Percentiles rank a stretch among this genome's conserved stretches.
Conservation (phyloP, 139 green algal genomes). For the Micromonas commoda region DNA sequence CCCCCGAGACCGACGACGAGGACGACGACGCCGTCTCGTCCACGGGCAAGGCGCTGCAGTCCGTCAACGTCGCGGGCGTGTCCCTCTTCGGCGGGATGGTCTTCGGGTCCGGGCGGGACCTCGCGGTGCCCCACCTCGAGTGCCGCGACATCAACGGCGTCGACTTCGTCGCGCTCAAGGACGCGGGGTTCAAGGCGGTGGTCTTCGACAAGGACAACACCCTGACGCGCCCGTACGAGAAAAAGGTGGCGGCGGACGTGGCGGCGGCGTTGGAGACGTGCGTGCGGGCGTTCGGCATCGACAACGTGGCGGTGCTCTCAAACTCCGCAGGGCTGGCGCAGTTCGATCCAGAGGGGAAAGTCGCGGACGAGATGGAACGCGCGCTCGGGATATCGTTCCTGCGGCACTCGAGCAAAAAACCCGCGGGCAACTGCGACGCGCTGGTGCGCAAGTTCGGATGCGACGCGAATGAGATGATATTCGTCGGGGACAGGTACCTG, state of each 20-base stretch:
- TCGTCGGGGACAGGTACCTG: conserved; percentile 35
- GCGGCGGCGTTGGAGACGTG: conserved; percentile 46
- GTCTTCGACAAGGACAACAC: conserved; percentile 98
- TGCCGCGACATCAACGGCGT: background rate
- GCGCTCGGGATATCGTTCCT: conserved; percentile 70
- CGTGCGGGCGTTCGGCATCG: conserved; percentile 48
- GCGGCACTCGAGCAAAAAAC: conserved; percentile 40
- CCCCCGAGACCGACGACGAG: too few relatives aligned
- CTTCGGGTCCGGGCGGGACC: background rate
- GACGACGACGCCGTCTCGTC: background rate
- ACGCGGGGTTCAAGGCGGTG: conserved; percentile 18
- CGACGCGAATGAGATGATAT: conserved; percentile 22
- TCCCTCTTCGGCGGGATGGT: background rate
- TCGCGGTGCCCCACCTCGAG: background rate
- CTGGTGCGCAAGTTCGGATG: conserved; percentile 22
- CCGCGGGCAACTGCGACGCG: conserved; percentile 11
- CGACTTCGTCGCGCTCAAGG: conserved; percentile 22
- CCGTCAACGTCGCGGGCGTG: conserved; percentile 15
- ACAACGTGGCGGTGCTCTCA: conserved; percentile 68
- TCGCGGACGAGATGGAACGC: conserved; percentile 67
- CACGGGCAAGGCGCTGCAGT: background rate
- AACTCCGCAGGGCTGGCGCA: conserved; percentile 87
- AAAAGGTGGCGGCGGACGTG: conserved; percentile 36
- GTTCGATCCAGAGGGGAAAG: conserved; percentile 78
- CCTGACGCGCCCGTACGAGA: conserved; percentile 68